Conservation (phyloP, 257 asterid species). For the Solanum bulbocastanum region DNA sequence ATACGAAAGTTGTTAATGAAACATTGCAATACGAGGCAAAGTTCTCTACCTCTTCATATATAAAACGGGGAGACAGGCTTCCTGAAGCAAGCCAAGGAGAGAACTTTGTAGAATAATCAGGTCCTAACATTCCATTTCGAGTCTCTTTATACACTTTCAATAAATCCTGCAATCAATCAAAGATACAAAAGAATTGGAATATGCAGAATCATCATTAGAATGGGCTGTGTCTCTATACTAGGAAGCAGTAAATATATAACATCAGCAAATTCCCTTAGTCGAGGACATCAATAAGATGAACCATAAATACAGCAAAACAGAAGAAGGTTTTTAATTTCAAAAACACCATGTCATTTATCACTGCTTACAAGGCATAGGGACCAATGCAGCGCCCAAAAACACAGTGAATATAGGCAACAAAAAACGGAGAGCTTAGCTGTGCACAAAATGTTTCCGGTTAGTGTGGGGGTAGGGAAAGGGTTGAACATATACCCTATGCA, state of each 20-base stretch:
- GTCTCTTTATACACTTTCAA: constrained; percentile 70
- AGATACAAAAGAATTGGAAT: not conserved
- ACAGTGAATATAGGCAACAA: not conserved
- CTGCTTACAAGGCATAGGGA: not conserved
- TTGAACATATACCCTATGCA: not conserved
- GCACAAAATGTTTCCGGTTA: not conserved
- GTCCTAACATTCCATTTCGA: constrained; percentile 90
- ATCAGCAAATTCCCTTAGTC: not conserved
- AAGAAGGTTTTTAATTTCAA: not conserved
- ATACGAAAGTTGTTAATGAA: not conserved
- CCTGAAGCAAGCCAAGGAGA: constrained; percentile 98
- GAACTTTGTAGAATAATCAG: constrained; percentile 86
- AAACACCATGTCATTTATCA: not conserved
- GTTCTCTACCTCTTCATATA: constrained; percentile 64
- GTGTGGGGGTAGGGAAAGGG: not conserved
- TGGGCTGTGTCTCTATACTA: not conserved
- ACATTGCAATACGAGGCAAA: not conserved
- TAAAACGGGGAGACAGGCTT: constrained; percentile 79
- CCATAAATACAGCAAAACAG: not conserved
- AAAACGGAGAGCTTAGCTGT: not conserved
- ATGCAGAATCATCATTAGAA: not conserved
- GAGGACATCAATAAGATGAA: not conserved
- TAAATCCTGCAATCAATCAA: constrained; percentile 40
- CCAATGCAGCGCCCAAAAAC: not conserved
- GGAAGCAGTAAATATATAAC: not conserved